Conservation (phyloP, 106 monocot genomes). For the Acorus gramineus region DNA sequence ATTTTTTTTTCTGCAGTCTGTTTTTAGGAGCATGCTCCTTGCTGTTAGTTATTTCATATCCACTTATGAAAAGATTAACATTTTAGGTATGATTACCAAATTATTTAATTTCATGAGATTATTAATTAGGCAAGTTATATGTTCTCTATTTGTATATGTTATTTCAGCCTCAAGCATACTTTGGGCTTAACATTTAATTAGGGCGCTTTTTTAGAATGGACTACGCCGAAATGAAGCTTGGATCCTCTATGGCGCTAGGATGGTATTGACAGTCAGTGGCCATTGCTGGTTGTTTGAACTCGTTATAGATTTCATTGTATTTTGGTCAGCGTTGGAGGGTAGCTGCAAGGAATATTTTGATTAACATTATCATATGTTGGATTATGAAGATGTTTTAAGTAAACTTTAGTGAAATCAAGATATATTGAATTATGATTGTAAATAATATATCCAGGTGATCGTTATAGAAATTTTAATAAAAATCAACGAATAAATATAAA, state of each 20-base stretch:
- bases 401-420: no score
- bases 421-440: no score
- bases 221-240: constrained; percentile 67
- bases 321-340: no score
- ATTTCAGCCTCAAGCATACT: constrained; percentile 90
- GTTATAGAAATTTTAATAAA: no score
- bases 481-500: no score
- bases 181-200: constrained; percentile 96
- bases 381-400: no score
- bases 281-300: not conserved
- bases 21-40: constrained; percentile 86
- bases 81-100: constrained; percentile 60
- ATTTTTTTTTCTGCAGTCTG: constrained; percentile 35
- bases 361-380: no score
- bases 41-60: constrained; percentile 82
- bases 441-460: no score
- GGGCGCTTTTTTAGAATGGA: constrained; percentile 96
- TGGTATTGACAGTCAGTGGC: constrained; percentile 98
- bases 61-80: constrained; percentile 96
- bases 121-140: not conserved
- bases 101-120: not conserved
- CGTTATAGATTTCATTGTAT: not conserved
- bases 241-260: constrained; percentile 74
- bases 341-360: no score
- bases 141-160: constrained; percentile 3